Percentiles rank a stretch among this genome's conserved stretches.
phyloP scores from a whole-genome alignment of 2,329 filamentous ascomycete species.

The Pseudocercospora fijiensis region DNA sequence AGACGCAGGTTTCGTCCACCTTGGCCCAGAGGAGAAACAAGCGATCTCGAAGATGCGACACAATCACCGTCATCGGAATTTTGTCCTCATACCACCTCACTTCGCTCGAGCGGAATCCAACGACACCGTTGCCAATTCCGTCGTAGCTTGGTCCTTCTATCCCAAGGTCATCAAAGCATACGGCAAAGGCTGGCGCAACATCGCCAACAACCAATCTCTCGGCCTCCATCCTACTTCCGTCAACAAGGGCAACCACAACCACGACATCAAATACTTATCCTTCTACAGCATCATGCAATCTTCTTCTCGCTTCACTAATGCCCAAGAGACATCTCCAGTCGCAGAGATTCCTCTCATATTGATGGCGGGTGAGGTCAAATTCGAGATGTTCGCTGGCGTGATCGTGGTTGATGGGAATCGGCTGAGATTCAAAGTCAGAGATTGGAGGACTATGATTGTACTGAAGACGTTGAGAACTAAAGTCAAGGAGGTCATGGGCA shows the following conservation, averaged over 20 bases:
- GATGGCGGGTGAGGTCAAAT: slow-evolving; percentile 83
- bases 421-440: slow-evolving; percentile 74
- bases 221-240: slow-evolving; percentile 85
- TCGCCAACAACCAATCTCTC: slow-evolving; percentile 89
- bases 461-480: slow-evolving; percentile 75
- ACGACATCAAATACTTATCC: slow-evolving; percentile 71
- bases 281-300: slow-evolving; percentile 99
- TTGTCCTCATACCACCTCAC: slow-evolving; percentile 77
- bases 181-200: slow-evolving; percentile 82
- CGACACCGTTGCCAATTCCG: slow-evolving; percentile 73
- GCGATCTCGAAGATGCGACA: slow-evolving; percentile 68
- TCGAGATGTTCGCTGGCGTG: slow-evolving; percentile 86
- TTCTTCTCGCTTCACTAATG: slow-evolving; percentile 77
- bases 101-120: slow-evolving; percentile 76
- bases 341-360: slow-evolving; percentile 77
- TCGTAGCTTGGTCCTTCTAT: slow-evolving; percentile 93
- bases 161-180: slow-evolving; percentile 86
- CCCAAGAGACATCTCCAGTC: slow-evolving; percentile 71
- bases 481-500: slow-evolving; percentile 71
- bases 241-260: slow-evolving; percentile 62
- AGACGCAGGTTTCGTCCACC: slow-evolving; percentile 77
- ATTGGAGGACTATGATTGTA: slow-evolving; percentile 91
- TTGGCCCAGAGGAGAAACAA: slow-evolving; percentile 71
- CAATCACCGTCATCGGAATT: slow-evolving; percentile 63
- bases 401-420: slow-evolving; percentile 85